phyloP scores from a whole-genome alignment of 108 stramenopile genomes.

The Chaetoceros tenuissimus region DNA sequence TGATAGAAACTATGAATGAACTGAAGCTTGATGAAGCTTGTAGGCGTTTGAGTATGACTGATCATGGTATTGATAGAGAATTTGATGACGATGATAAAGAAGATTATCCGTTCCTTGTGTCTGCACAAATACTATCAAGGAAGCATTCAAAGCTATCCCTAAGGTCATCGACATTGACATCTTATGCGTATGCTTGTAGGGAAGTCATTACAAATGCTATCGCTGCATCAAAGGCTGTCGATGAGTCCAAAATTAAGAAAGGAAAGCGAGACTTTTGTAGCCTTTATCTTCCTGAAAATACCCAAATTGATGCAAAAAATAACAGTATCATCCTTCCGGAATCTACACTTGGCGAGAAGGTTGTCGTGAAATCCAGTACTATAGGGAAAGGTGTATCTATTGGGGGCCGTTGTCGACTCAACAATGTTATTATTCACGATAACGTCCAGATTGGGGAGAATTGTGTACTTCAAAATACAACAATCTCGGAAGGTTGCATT shows the following conservation, averaged over 20 bases:
- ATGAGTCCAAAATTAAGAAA: not conserved
- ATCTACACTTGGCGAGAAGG: constrained; percentile 52
- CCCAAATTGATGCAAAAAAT: constrained; percentile 49
- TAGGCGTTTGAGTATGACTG: constrained; percentile 5
- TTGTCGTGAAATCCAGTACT: constrained; percentile 58
- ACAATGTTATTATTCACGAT: constrained; percentile 82
- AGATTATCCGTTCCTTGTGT: constrained; percentile 39
- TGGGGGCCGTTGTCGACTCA: constrained; percentile 57
- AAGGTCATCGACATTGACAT: constrained; percentile 51
- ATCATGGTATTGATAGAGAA: constrained; percentile 4
- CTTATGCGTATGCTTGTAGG: constrained; percentile 60
- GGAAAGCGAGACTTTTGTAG: not conserved
- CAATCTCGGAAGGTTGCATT: constrained; percentile 43
- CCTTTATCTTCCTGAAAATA: constrained; percentile 13
- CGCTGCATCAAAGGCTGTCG: constrained; percentile 3
- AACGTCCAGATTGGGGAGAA: constrained; percentile 60
- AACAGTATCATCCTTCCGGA: constrained; percentile 50
- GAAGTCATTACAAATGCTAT: constrained; percentile 46
- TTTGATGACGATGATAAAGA: constrained; percentile 15
- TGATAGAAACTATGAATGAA: constrained; percentile 9
- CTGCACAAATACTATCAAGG: constrained; percentile 43
- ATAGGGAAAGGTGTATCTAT: constrained; percentile 48
- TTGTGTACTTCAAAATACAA: constrained; percentile 66
- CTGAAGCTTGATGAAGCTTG: constrained; percentile 2
- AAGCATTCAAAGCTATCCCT: constrained; percentile 34